Evolutionary conservation across 2,329 filamentous ascomycete genomes (phyloP).

Genomic region (Arthrobotrys sphaeroides): DNA sequence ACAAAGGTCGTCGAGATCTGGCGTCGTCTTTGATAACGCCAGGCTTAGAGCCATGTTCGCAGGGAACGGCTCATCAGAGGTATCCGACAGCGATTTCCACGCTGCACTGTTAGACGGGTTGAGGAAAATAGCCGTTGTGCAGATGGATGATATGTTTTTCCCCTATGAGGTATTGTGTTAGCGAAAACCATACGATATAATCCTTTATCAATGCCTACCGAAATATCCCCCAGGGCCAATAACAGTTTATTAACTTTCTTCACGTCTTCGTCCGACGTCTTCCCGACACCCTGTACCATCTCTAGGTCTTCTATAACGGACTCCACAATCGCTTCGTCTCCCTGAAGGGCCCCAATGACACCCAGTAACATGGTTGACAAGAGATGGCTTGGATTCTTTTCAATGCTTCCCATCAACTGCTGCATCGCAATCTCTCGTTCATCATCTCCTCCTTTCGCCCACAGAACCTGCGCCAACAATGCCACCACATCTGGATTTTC

Average conservation of each 20-base stretch:
- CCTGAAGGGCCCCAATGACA: conserved; percentile 81
- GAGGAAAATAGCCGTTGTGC: conserved; percentile 74
- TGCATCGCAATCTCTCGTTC: conserved; percentile 80
- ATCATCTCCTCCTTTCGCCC: conserved; percentile 82
- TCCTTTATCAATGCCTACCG: conserved; percentile 37
- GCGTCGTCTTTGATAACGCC: conserved; percentile 73
- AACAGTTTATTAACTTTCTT: conserved; percentile 77
- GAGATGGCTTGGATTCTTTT: conserved; percentile 77
- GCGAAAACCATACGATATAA: background rate
- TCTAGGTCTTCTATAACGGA: conserved; percentile 83
- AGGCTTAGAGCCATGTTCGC: conserved; percentile 84
- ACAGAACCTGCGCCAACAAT: conserved; percentile 87
- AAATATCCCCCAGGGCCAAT: conserved; percentile 71
- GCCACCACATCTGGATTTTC: conserved; percentile 85
- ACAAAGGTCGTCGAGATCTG: conserved; percentile 76
- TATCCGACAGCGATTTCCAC: conserved; percentile 78
- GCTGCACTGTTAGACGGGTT: conserved; percentile 80
- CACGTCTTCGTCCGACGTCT: conserved; percentile 72
- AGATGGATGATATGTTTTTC: conserved; percentile 61
- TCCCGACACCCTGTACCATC: conserved; percentile 73
- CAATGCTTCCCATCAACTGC: conserved; percentile 78
- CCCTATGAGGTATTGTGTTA: conserved; percentile 14
- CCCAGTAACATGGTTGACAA: conserved; percentile 83
- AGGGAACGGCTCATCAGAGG: conserved; percentile 65
- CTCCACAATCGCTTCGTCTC: conserved; percentile 79